Evolutionary conservation across 1,284 basidiomycete species (phyloP), one percentile per base, ranked within the genome.

Genomic region (Marasmius sp.): DNA sequence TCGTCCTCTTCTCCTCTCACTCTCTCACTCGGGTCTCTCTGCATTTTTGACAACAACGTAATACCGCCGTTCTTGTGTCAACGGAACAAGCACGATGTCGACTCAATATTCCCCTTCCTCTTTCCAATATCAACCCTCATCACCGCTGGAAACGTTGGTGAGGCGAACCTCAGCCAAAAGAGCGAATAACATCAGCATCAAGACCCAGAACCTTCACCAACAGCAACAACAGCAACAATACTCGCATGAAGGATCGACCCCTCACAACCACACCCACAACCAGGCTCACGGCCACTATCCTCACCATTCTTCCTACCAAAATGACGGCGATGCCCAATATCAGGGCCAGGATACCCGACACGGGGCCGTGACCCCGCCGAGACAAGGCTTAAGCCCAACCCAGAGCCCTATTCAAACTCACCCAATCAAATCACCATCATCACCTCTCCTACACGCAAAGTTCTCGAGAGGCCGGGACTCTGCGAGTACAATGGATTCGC

Each of bases 121-220:
- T 14, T 66, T 58, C 52, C 41, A 62, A 11, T 58, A 65, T 34
- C 63, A 66, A 58, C 61, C 61, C 38, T 27, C 61, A 47, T 67
- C 66, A 43, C 66, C 66, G 18, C 59, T 67, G n/a, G 66, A 67
- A 45, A 64, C 64, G 36, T 41, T 64, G 36, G 59, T 64, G 49
- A 51, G 62, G 39, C 59, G 59, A 6, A 61, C 59, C 34, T 64
- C 62, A n/a, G 52, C 62, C 6, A 61, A 57, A 43, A 60, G 56
- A 34, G 48, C 41, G 22, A 59, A 62, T 52, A 54, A 33, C 10
- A n/a, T 37, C 16, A n/a, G n/a, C 14, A n/a, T 37, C 33, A 37
- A 57, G 16, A 16, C 59, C 41, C 27, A 50, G 18, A 48, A 45
- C n/a, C 48, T 45, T 57, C 52, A 22, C 39, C 43, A 55, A 27